Percentiles rank a stretch among this genome's conserved stretches.
phyloP scores from a whole-genome alignment of 2,329 filamentous ascomycete genomes.

The Venturia nashicola region DNA sequence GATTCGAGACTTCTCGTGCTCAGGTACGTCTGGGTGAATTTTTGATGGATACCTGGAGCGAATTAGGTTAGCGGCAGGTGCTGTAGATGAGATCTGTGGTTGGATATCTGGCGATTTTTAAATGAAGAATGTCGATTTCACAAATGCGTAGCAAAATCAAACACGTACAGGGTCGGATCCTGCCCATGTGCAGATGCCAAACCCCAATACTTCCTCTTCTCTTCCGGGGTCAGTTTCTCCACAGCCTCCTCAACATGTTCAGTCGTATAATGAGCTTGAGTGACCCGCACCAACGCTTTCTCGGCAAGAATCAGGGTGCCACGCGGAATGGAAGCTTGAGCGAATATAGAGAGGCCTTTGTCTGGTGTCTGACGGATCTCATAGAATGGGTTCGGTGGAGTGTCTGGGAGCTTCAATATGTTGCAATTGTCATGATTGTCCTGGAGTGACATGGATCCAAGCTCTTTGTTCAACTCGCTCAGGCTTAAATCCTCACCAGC shows the following conservation, averaged over 20 bases:
- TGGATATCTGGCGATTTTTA: not conserved
- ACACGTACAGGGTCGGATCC: not conserved
- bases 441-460: not conserved
- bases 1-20: constrained; percentile 4
- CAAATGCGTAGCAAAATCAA: not conserved
- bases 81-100: not conserved
- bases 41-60: not conserved
- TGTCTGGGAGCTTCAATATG: not conserved
- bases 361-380: not conserved
- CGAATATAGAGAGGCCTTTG: constrained; percentile 4
- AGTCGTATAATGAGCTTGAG: not conserved
- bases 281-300: constrained; percentile 2
- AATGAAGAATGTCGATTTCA: not conserved
- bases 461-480: not conserved
- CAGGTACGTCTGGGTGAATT: not conserved
- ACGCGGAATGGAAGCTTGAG: not conserved
- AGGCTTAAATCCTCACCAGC: not conserved
- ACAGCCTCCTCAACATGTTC: not conserved
- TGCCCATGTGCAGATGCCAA: constrained; percentile 8
- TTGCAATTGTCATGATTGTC: not conserved
- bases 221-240: not conserved
- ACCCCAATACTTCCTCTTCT: not conserved
- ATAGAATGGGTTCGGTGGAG: constrained; percentile 15
- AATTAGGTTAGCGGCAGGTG: not conserved
- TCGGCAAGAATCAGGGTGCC: not conserved